Conservation (phyloP, 2,329 filamentous ascomycete species). For the Graphiopsis chlorocephala region DNA sequence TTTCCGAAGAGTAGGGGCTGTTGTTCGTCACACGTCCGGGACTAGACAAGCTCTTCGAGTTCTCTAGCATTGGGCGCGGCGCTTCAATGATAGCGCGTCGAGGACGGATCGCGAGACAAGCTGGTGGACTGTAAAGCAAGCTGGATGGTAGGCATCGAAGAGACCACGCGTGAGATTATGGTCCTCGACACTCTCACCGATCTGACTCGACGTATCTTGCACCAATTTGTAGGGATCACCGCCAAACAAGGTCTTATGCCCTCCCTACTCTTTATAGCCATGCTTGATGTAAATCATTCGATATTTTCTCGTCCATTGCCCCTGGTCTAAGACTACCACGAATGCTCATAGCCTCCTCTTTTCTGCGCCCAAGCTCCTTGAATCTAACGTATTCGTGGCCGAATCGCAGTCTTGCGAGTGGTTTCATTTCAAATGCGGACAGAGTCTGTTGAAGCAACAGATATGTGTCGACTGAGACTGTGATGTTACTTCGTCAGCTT, state of each 20-base stretch:
- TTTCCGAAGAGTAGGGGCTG: background rate
- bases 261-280: background rate
- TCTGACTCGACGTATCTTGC: background rate
- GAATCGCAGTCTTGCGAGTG: background rate
- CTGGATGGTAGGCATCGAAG: background rate
- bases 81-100: background rate
- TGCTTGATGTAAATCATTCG: background rate
- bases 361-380: background rate
- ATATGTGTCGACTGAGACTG: background rate
- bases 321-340: background rate
- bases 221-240: background rate
- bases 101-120: background rate
- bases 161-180: background rate
- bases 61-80: background rate
- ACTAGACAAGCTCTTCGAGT: background rate
- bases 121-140: background rate
- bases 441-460: background rate
- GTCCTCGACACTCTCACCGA: background rate
- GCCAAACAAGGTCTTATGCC: background rate
- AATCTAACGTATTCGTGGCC: background rate
- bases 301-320: background rate
- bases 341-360: background rate
- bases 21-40: background rate
- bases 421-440: background rate
- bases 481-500: background rate